phyloP scores from a whole-genome alignment of 2,329 filamentous ascomycete genomes.

The Fusarium sp. region DNA sequence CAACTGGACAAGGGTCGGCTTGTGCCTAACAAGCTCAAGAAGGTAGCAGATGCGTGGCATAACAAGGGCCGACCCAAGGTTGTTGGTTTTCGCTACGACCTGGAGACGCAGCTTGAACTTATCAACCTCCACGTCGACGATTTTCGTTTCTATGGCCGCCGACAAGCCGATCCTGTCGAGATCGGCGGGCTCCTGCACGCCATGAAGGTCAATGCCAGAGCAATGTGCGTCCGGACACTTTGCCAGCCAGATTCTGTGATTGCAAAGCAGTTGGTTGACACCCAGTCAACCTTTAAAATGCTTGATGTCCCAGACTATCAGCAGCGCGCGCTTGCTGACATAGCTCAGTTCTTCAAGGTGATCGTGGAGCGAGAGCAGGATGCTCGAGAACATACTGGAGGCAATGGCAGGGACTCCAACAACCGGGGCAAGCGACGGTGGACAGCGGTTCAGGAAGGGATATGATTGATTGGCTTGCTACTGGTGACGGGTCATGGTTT shows the following conservation, averaged over 20 bases:
- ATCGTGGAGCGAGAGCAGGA: constrained; percentile 59
- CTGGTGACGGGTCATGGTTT: background rate
- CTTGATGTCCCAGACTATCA: constrained; percentile 56
- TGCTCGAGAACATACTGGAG: constrained; percentile 37
- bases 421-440: constrained; percentile 12
- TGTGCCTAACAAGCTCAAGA: constrained; percentile 60
- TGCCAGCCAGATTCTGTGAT: constrained; percentile 68
- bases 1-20: constrained; percentile 67
- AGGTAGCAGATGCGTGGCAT: constrained; percentile 61
- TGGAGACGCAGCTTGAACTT: constrained; percentile 69
- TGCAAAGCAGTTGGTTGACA: constrained; percentile 66
- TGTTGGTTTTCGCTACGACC: constrained; percentile 66
- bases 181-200: constrained; percentile 60
- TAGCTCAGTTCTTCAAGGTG: constrained; percentile 64
- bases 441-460: background rate
- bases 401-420: constrained; percentile 12
- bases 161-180: constrained; percentile 54
- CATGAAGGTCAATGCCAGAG: constrained; percentile 63
- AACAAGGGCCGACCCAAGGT: constrained; percentile 64
- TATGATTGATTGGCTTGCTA: background rate
- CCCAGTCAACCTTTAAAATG: constrained; percentile 61
- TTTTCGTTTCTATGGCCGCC: constrained; percentile 65
- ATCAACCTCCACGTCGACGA: constrained; percentile 59
- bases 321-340: constrained; percentile 59
- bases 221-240: constrained; percentile 63